Conservation (phyloP, 2,329 filamentous ascomycete species). For the Xylaria sp. region DNA sequence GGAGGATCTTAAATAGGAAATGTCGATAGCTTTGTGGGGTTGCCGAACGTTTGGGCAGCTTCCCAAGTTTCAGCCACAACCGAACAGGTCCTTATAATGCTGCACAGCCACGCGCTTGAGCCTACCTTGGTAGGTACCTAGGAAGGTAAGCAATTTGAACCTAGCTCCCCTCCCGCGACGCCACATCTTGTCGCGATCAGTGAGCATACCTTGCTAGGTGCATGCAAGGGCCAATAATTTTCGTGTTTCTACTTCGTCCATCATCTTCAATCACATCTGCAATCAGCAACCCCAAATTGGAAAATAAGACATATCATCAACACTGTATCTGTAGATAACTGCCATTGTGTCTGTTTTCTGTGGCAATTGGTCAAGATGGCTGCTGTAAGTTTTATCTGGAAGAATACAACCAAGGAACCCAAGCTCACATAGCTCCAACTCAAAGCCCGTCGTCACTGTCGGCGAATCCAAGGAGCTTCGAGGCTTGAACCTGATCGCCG, state of each 20-base stretch:
- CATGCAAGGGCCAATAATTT: constrained; percentile 35
- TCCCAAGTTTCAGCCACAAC: constrained; percentile 10
- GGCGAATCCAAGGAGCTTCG: constrained; percentile 96
- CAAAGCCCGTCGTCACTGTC: constrained; percentile 76
- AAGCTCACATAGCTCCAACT: constrained; percentile 39
- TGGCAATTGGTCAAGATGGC: constrained; percentile 56
- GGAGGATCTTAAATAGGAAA: too few relatives aligned
- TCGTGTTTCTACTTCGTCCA: constrained; percentile 32
- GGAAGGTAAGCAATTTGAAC: too few relatives aligned
- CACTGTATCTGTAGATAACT: not conserved
- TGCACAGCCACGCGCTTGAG: constrained; percentile 23
- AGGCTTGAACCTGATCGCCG: constrained; percentile 95
- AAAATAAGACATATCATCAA: not conserved
- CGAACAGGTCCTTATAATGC: too few relatives aligned
- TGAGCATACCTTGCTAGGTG: constrained; percentile 13
- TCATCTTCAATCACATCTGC: constrained; percentile 20
- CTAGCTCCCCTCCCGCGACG: constrained; percentile 3
- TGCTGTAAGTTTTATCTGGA: constrained; percentile 58
- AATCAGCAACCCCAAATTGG: not conserved
- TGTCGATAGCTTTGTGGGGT: not conserved
- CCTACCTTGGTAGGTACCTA: too few relatives aligned
- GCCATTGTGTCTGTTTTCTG: not conserved
- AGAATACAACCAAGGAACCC: not conserved
- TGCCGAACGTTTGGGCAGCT: too few relatives aligned
- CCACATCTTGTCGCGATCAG: constrained; percentile 38